Conservation (phyloP, 495 filamentous ascomycete species). For the Penicillium pancosmium region DNA sequence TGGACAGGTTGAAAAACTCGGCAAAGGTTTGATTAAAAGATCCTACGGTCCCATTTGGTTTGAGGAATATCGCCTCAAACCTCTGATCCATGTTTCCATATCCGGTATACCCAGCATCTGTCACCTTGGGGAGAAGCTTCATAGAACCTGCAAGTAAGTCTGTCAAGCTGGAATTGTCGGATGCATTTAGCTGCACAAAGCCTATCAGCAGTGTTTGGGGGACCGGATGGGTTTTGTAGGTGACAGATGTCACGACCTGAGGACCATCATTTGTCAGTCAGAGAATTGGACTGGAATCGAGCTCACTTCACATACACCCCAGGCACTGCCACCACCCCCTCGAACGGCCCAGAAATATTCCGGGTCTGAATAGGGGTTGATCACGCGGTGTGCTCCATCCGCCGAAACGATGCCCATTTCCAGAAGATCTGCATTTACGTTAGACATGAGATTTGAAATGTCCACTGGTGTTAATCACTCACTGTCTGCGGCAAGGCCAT, state of each 20-base stretch:
- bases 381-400: conserved; percentile 1
- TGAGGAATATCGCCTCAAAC: not conserved
- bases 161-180: not conserved
- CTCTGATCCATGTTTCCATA: not conserved
- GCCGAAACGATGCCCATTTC: conserved; percentile 10
- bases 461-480: not conserved
- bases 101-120: not conserved
- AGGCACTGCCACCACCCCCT: conserved; percentile 8
- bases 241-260: conserved; percentile 10
- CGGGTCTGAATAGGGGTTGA: conserved; percentile 8
- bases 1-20: not conserved
- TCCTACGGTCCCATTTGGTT: not conserved
- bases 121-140: not conserved
- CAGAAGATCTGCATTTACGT: conserved; percentile 3
- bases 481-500: conserved; percentile 10
- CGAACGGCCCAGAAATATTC: conserved; percentile 10
- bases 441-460: not conserved
- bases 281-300: not conserved
- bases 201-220: conserved; percentile 5
- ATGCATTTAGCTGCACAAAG: conserved; percentile 7
- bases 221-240: conserved; percentile 10
- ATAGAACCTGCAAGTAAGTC: not conserved
- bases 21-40: not conserved
- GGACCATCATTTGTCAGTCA: not conserved
- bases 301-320: not conserved